These are phyloP conservation scores for Leccinum imitatum DNA, from an alignment of 768 basidiomycete species.

Conservation along the genomic window DNA sequence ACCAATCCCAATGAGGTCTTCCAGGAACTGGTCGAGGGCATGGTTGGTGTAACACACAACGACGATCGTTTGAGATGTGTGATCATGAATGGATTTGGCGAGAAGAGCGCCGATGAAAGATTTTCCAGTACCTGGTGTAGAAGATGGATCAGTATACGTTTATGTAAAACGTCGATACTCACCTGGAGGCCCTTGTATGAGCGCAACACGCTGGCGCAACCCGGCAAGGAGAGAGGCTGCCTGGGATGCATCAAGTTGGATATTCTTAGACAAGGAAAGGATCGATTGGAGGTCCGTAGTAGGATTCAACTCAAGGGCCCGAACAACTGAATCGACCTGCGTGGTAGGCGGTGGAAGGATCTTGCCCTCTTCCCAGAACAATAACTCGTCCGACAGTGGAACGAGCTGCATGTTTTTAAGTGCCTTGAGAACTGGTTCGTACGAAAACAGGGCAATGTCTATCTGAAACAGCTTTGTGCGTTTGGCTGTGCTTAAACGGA, in stretches of 20 bases:
- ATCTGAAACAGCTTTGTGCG: slow-evolving; percentile 52
- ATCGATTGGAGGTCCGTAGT: slow-evolving; percentile 39
- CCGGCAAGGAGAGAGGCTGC: slow-evolving; percentile 46
- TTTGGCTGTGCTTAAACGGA: slow-evolving; percentile 37
- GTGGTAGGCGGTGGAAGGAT: slow-evolving; percentile 8
- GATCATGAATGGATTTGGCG: slow-evolving; percentile 57
- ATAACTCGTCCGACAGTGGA: slow-evolving; percentile 51
- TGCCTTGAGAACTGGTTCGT: slow-evolving; percentile 57
- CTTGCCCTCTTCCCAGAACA: slow-evolving; percentile 48
- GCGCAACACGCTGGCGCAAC: slow-evolving; percentile 52
- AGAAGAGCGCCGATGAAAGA: slow-evolving; percentile 70
- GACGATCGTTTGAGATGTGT: slow-evolving; percentile 50
- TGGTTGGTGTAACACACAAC: slow-evolving; percentile 78
- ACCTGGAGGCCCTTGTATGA: slow-evolving; percentile 78
- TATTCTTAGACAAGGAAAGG: slow-evolving; percentile 36
- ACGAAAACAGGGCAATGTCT: slow-evolving; percentile 63
- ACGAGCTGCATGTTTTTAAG: slow-evolving; percentile 49
- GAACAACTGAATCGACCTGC: slow-evolving; percentile 25
- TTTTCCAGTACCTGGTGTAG: slow-evolving; percentile 62
- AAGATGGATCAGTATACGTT: neutral
- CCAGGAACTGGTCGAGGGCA: slow-evolving; percentile 68
- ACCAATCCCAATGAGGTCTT: slow-evolving; percentile 58
- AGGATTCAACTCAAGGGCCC: slow-evolving; percentile 32
- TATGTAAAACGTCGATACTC: slow-evolving; percentile 6
- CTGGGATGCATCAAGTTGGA: slow-evolving; percentile 56